These are phyloP conservation scores for Pelargonium citronellum DNA, from an alignment of 441 rosid genomes.

Conservation along the genomic window DNA sequence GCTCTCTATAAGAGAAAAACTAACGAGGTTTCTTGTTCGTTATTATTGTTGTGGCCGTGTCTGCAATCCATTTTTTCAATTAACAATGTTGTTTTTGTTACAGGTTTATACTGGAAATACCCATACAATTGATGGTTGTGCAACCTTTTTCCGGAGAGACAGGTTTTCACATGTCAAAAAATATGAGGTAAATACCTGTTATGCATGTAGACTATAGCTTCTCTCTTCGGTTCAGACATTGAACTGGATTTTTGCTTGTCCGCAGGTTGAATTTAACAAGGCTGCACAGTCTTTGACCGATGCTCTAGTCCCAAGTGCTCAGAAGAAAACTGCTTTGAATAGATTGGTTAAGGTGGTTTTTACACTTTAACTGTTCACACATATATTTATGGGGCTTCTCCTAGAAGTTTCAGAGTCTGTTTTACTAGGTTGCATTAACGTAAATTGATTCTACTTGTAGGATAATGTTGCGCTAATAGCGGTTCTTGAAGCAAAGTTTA, in stretches of 20 bases:
- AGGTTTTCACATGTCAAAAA: slow-evolving; percentile 94
- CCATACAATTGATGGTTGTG: slow-evolving; percentile 80
- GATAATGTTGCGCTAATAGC: slow-evolving; percentile 96
- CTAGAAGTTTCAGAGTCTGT: not conserved
- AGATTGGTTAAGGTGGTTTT: slow-evolving; percentile 73
- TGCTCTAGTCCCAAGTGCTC: slow-evolving; percentile 68
- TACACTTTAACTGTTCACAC: not conserved
- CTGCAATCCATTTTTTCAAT: too few relatives aligned
- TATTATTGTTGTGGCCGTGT: too few relatives aligned
- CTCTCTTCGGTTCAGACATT: slow-evolving; percentile 17
- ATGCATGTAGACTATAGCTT: not conserved
- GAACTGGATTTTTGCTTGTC: slow-evolving; percentile 18
- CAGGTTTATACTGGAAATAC: slow-evolving; percentile 80
- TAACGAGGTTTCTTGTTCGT: slow-evolving; percentile 53
- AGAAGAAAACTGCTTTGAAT: slow-evolving; percentile 82
- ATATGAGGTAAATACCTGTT: slow-evolving; percentile 71
- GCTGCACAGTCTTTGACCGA: slow-evolving; percentile 99
- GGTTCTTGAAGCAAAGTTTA: slow-evolving; percentile 90
- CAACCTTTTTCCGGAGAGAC: slow-evolving; percentile 97
- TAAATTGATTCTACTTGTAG: slow-evolving; percentile 31
- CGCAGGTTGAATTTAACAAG: slow-evolving; percentile 95
- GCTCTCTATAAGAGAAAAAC: slow-evolving; percentile 93
- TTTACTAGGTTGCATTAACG: slow-evolving; percentile 16
- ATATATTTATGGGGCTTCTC: slow-evolving; percentile 9
- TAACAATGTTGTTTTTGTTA: slow-evolving; percentile 19